Evolutionary conservation across 768 basidiomycete genomes (phyloP).

Genomic region (Kwoniella bestiolae): DNA sequence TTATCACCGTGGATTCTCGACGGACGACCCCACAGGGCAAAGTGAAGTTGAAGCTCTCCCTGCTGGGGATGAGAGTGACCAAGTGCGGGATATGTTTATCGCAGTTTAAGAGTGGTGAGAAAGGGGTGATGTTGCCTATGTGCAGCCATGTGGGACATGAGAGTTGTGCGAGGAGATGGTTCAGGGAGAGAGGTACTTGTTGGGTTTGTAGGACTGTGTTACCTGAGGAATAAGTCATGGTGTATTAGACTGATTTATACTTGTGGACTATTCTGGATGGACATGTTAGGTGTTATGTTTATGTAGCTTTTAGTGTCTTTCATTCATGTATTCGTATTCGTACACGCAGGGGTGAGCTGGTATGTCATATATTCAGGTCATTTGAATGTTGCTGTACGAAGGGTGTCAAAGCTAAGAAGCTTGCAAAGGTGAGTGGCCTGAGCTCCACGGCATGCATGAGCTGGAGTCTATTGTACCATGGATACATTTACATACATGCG

Average conservation of each 20-base stretch:
- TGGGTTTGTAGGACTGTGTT: conserved; percentile 65
- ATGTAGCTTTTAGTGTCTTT: too few species aligned
- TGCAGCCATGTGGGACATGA: conserved; percentile 70
- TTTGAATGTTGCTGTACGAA: too few species aligned
- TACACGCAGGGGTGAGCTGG: too few species aligned
- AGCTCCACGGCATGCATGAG: too few species aligned
- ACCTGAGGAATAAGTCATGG: conserved; percentile 18
- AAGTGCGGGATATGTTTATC: conserved; percentile 75
- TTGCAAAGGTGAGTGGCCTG: too few species aligned
- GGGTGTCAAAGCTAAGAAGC: too few species aligned
- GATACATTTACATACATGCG: too few species aligned
- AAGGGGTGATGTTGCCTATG: conserved; percentile 64
- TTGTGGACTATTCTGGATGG: too few species aligned
- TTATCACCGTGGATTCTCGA: conserved; percentile 65
- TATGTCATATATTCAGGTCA: too few species aligned
- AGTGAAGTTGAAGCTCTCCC: conserved; percentile 70
- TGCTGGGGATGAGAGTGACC: conserved; percentile 69
- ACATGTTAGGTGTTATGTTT: background rate
- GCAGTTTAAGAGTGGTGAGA: conserved; percentile 69
- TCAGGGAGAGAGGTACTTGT: conserved; percentile 67
- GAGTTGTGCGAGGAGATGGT: conserved; percentile 68
- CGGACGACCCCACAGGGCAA: conserved; percentile 69
- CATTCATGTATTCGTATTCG: too few species aligned
- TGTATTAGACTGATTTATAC: too few species aligned
- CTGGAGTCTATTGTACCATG: too few species aligned